Evolutionary conservation across 2,329 filamentous ascomycete species (phyloP), one percentile per base, ranked within the genome.

Genomic region (Botrytis pseudocinerea): DNA sequence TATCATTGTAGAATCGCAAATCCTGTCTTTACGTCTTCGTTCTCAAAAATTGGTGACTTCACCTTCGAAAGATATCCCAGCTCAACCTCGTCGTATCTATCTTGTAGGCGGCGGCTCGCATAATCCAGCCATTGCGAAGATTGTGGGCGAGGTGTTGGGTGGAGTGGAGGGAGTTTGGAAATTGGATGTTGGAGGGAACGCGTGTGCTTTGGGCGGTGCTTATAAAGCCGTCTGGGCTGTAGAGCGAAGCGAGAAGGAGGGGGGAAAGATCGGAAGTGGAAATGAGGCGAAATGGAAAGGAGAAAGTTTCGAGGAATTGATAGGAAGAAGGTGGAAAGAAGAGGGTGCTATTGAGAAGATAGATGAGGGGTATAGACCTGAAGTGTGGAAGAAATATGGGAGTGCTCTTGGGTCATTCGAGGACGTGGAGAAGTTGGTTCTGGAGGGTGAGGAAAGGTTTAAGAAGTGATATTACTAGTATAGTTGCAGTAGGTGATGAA

Each of bases 201-300:
- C 96, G 4, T 99, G 96, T 83, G 96, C 95, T 18, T 84, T 98
- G 22, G 96, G 96, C 22, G 94, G 94, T 10, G 95, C 95, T 40
- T 98, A 98, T 84, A 98, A 98, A 84, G 95, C 96, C 22, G 91
- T 97, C 0, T 99, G 96, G 96, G 94, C 92, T 1, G 85, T 94
- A 72, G 94, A 96, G 85, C 85, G 93, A 65, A 82, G 82, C 38
- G 76, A 74, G 5, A 42, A 72, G 14, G 28, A 48, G 44, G 40
- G 61, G 1, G 54, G 64, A 22, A 42, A 8, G 16, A 9, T 60
- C 42, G 51, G 51, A 46, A 32, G 42, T 22, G 65, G 65, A 6
- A 68, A 72, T 57, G 70, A 28, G 38, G 18, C 16, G 14, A 68
- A 68, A 28, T 68, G 64, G 64, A 86, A 51, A n/a, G 85, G 72